Evolutionary conservation across 2,329 filamentous ascomycete genomes (phyloP), one percentile per base, ranked within the genome.

Genomic region (Penicillium brevicompactum): DNA sequence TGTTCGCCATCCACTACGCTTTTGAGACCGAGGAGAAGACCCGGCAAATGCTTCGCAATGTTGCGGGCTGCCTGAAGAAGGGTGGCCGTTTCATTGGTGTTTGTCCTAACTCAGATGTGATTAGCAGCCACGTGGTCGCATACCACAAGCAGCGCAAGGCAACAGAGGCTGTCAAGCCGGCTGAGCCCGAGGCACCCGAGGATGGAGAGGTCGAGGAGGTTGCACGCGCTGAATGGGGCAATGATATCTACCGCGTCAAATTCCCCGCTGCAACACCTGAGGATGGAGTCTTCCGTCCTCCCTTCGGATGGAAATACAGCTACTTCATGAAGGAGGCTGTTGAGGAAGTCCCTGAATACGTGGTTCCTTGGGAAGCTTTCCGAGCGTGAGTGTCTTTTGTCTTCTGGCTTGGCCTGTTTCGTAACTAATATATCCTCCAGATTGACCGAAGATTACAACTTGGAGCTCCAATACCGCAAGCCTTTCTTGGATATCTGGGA

Each of bases 1-100:
- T 99, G 94, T 99, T 99, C 74, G 95, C 92, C 68, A 94, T 99
- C 87, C 94, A 99, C 77, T 99, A 99, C 73, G 92, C 94, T 5
- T 99, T 97, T 65, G 94, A 97, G 78, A 91, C 82, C 49, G 93
- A 99, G 73, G 84, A 86, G 46, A 95, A 96, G 74, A 91, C 93
- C 2, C 86, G 91, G 43, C 90, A 86, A 59, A 97, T 99, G 94
- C 82, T 99, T 53, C 85, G 87, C 67, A 99, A 99, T 69, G 93
- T 99, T 3, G 88, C 94, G 0, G 90, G 92, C 1, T 85, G 90
- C 2, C 76, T 99, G 67, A 96, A 93, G 74, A 97, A 97, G 71
- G 94, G 94, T 22, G 94, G 94, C 1, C 87, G 92, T 37, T 95
- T 99, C 74, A 88, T 99, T 54, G 94, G 94, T 30, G 92, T 91